Base-by-base conservation (phyloP, 768 basidiomycete genomes). In the Amanita jacksonii region DNA sequence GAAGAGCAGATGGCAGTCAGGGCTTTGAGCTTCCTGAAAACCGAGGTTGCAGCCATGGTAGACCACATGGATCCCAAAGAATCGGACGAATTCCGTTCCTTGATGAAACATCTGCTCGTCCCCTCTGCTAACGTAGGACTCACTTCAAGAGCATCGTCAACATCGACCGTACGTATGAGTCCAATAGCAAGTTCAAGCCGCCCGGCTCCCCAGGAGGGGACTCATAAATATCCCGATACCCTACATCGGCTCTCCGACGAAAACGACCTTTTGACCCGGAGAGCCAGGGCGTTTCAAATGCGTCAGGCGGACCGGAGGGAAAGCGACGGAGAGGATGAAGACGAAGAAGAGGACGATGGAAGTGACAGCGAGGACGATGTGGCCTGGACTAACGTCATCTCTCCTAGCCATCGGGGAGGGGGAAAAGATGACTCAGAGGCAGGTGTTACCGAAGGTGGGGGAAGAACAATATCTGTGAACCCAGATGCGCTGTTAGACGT, bases 21-120 rank as follows among this genome's bases (percentile, higher is more conserved):
- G 53, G 82, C 87, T 1, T 68, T 90, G 31, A 70, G 65, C 10
- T 89, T 86, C 61, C 63, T 90, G 25, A 81, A 81, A 57, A 76
- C 67, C 0, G 71, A 81, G 38, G 81, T 90, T 7, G 77, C 77
- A 0, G 68, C 69, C 1, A 78, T 85, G 3, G 86, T 88, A 13
- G 75, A 88, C 56, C 84, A 86, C 51, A 65, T 61, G 45, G 72
- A 81, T 51, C 52, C 69, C 0, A 70, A 74, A 45, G 85, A 88
- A 54, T 69, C 79, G 0, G 68, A 69, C 31, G 55, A 62, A 5
- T 88, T 87, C 56, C 74, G 83, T 18, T 70, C 75, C 0, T 66
- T 89, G 5, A 72, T 88, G 35, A 70, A 76, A 3, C 72, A 85
- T 50, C 66, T 88, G 3, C 63, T 87, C 8, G 62, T 67, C 1